Evolutionary conservation across 202 grass and related monocot species (phyloP).

Genomic region (Hordeum pubiflorum): DNA sequence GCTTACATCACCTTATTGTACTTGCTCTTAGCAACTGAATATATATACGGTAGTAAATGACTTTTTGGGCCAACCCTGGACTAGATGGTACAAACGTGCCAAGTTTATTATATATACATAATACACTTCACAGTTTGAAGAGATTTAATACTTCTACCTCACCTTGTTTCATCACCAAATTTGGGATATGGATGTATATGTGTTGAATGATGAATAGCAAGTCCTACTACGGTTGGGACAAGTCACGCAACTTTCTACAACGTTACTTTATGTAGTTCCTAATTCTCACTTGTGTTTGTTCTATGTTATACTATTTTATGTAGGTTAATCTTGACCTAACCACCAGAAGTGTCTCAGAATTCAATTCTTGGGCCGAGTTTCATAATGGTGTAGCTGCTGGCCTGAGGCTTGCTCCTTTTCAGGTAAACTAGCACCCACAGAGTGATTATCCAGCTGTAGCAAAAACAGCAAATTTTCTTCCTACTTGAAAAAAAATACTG

Average conservation of each 20-base stretch:
- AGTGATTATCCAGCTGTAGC: constrained; percentile 8
- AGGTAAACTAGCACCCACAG: constrained; percentile 43
- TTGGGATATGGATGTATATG: neutral
- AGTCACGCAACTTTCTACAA: neutral
- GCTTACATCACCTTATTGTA: too few relatives aligned
- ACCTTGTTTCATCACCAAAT: neutral
- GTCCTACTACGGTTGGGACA: neutral
- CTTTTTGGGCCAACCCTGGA: neutral
- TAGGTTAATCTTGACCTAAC: constrained; percentile 94
- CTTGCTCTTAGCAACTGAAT: neutral
- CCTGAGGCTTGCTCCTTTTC: constrained; percentile 84
- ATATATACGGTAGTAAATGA: neutral
- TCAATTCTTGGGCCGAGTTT: constrained; percentile 92
- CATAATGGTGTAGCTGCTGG: constrained; percentile 98
- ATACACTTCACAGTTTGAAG: neutral
- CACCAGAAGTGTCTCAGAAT: constrained; percentile 72
- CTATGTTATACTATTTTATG: constrained; percentile 22
- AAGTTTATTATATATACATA: neutral
- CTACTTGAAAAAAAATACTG: neutral
- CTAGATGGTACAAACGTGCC: neutral
- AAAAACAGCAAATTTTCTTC: neutral
- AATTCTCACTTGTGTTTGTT: constrained; percentile 26
- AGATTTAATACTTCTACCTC: neutral
- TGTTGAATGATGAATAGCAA: neutral
- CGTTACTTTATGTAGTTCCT: constrained; percentile 20